Percentiles rank a stretch among this genome's conserved stretches.
Conservation (phyloP, 768 basidiomycete species). For the Mycena indigotica region DNA sequence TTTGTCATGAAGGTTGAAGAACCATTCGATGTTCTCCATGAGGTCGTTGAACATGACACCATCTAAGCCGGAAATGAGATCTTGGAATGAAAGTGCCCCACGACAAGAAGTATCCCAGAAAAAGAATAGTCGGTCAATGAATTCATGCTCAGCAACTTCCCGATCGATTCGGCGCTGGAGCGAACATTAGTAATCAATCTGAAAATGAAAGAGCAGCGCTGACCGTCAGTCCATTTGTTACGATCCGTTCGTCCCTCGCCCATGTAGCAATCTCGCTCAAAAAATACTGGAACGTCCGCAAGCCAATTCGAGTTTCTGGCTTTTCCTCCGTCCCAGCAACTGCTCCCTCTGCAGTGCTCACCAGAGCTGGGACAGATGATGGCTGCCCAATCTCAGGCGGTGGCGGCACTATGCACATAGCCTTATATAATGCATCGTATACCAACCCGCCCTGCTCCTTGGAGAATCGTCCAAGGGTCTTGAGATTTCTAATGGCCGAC, state of each 20-base stretch:
- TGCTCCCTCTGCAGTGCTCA: conserved; percentile 51
- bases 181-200: neutral
- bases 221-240: conserved; percentile 90
- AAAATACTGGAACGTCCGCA: conserved; percentile 85
- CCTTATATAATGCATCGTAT: conserved; percentile 90
- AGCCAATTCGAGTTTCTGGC: conserved; percentile 86
- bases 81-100: conserved; percentile 91
- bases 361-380: conserved; percentile 41
- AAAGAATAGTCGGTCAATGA: conserved; percentile 91
- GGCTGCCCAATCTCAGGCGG: conserved; percentile 51
- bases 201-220: conserved; percentile 13
- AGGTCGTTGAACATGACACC: conserved; percentile 94
- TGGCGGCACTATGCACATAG: conserved; percentile 76
- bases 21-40: conserved; percentile 99
- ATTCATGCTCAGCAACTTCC: conserved; percentile 91
- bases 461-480: conserved; percentile 73
- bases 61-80: conserved; percentile 85
- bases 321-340: conserved; percentile 61
- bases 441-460: conserved; percentile 88
- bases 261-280: conserved; percentile 92
- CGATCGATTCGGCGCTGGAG: conserved; percentile 82
- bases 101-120: conserved; percentile 87
- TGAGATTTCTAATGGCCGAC: conserved; percentile 84
- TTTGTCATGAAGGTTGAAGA: conserved; percentile 94
- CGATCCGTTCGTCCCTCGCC: conserved; percentile 93